These are phyloP conservation scores for Aspergillus ustus DNA, from an alignment of 2,329 filamentous ascomycete genomes.

Conservation along the genomic window DNA sequence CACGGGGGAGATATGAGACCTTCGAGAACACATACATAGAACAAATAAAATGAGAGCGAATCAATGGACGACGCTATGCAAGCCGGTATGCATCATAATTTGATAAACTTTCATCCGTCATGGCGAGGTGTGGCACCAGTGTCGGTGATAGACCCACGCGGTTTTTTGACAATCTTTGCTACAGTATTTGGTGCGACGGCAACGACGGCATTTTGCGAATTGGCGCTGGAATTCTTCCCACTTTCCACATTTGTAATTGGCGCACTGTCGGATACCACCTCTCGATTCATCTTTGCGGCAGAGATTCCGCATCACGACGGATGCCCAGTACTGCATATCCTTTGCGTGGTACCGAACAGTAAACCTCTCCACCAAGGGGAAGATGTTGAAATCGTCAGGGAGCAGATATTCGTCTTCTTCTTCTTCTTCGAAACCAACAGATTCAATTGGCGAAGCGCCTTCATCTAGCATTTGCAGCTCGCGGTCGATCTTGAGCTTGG, in stretches of 20 bases:
- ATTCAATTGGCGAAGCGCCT: slow-evolving; percentile 52
- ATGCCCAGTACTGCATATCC: slow-evolving; percentile 99
- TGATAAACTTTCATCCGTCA: slow-evolving; percentile 36
- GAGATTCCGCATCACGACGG: slow-evolving; percentile 97
- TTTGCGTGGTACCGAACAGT: slow-evolving; percentile 92
- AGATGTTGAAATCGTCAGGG: slow-evolving; percentile 96
- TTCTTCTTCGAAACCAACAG: slow-evolving; percentile 64
- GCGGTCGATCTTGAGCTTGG: slow-evolving; percentile 84
- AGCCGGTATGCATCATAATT: slow-evolving; percentile 41
- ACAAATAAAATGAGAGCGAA: slow-evolving; percentile 26
- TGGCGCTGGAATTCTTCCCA: slow-evolving; percentile 97
- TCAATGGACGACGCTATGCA: slow-evolving; percentile 44
- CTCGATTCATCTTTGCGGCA: slow-evolving; percentile 96
- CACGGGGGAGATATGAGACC: slow-evolving; percentile 34
- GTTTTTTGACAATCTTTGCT: slow-evolving; percentile 99
- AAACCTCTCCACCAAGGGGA: slow-evolving; percentile 97
- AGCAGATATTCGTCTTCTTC: slow-evolving; percentile 88
- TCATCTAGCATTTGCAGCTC: slow-evolving; percentile 81
- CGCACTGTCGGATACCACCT: slow-evolving; percentile 94
- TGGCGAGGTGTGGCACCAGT: slow-evolving; percentile 75
- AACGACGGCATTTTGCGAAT: slow-evolving; percentile 96
- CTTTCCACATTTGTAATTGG: slow-evolving; percentile 96
- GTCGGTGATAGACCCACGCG: slow-evolving; percentile 96
- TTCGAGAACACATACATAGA: slow-evolving; percentile 33
- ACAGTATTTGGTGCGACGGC: slow-evolving; percentile 97